These are phyloP conservation scores for Phytopythium mirpurense DNA, from an alignment of 352 stramenopile genomes.

Conservation along the genomic window DNA sequence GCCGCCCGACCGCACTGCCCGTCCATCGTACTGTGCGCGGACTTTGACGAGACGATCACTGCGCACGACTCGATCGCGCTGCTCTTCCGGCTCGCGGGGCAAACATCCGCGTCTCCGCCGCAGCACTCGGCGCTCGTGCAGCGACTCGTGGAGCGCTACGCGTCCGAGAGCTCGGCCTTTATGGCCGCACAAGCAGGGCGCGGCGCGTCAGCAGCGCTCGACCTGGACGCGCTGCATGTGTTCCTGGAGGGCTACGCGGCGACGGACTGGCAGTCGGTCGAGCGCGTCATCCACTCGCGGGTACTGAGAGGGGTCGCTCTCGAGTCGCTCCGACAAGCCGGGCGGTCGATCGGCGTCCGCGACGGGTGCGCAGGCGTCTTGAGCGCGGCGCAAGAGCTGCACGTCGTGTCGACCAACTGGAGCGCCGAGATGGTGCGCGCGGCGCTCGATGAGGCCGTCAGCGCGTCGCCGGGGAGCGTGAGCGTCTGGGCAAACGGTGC, in stretches of 20 bases:
- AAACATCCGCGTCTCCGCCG: background rate
- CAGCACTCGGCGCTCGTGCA: constrained; percentile 18
- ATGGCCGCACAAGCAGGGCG: constrained; percentile 5
- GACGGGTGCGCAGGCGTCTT: constrained; percentile 28
- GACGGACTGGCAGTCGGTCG: constrained; percentile 41
- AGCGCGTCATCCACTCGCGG: constrained; percentile 29
- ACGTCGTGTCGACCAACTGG: constrained; percentile 69
- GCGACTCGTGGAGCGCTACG: constrained; percentile 32
- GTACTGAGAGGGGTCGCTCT: constrained; percentile 30
- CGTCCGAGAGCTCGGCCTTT: constrained; percentile 17
- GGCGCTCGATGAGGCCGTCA: constrained; percentile 11
- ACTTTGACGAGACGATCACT: constrained; percentile 78
- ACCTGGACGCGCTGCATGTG: constrained; percentile 15
- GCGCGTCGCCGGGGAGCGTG: background rate
- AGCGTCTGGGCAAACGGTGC: constrained; percentile 55
- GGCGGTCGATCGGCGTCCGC: constrained; percentile 19
- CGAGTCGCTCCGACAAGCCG: constrained; percentile 8
- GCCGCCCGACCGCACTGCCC: background rate
- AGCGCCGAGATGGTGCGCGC: constrained; percentile 36
- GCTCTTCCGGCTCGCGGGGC: constrained; percentile 35
- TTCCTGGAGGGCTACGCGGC: constrained; percentile 43
- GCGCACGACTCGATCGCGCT: constrained; percentile 46
- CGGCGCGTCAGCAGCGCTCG: too few relatives aligned
- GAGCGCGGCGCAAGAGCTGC: constrained; percentile 12
- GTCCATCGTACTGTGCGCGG: constrained; percentile 30